phyloP scores from a whole-genome alignment of 305 asterid species.

The Caryopteris hybrid region DNA sequence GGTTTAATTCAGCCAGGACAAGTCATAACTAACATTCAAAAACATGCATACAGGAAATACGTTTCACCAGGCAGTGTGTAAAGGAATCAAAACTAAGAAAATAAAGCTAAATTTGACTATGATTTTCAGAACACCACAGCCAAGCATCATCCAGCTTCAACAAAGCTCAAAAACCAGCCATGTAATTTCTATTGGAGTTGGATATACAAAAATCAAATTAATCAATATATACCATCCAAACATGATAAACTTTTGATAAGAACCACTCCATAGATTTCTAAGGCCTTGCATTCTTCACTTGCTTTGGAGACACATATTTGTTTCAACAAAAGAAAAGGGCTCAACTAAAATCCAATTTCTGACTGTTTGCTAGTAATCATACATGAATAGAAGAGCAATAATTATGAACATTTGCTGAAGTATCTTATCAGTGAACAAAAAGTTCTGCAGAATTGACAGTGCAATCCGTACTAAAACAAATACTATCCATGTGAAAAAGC shows the following conservation, averaged over 20 bases:
- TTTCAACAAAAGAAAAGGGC: background rate
- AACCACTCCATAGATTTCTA: background rate
- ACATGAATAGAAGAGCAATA: background rate
- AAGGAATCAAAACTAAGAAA: background rate
- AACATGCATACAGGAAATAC: background rate
- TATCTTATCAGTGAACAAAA: background rate
- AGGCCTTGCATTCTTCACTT: background rate
- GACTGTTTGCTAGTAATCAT: conserved; percentile 6
- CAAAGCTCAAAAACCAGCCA: background rate
- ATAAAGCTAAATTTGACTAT: background rate
- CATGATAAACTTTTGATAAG: background rate
- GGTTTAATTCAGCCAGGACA: background rate
- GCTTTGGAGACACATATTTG: background rate
- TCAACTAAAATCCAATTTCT: background rate
- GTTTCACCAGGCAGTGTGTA: background rate
- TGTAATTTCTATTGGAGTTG: background rate
- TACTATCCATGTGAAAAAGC: background rate
- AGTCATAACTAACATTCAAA: background rate
- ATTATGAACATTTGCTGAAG: conserved; percentile 6
- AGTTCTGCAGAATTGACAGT: background rate
- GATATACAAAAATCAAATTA: background rate
- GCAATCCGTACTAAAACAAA: background rate
- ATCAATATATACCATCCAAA: background rate
- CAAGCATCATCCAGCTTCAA: background rate
- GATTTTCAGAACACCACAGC: background rate